Conservation (phyloP, 225 moss, liverwort and hornwort genomes). For the Sphagnum tenellum region DNA sequence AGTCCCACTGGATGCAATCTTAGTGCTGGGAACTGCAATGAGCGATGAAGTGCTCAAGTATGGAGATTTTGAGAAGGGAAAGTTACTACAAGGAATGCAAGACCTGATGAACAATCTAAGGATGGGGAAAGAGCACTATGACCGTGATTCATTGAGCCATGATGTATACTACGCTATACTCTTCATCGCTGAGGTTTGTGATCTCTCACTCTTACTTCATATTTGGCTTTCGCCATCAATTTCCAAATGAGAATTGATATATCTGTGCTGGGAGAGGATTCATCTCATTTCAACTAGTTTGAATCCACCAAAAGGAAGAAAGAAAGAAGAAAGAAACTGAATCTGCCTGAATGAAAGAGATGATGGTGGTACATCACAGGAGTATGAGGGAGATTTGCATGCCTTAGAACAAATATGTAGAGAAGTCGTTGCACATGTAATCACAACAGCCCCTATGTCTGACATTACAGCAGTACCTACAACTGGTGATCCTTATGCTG, state of each 20-base stretch:
- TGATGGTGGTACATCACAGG: slow-evolving; percentile 6
- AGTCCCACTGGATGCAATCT: slow-evolving; percentile 57
- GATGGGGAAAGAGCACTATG: slow-evolving; percentile 86
- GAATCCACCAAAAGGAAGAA: not conserved
- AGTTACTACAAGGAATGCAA: slow-evolving; percentile 64
- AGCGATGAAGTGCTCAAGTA: slow-evolving; percentile 43
- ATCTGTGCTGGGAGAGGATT: not conserved
- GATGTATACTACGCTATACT: slow-evolving; percentile 70
- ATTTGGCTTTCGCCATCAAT: not conserved
- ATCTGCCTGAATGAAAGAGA: not conserved
- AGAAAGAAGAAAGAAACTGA: not conserved
- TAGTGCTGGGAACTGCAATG: slow-evolving; percentile 44
- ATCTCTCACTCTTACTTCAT: not conserved
- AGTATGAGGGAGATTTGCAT: slow-evolving; percentile 28
- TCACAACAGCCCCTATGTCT: slow-evolving; percentile 20
- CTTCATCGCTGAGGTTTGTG: slow-evolving; percentile 47
- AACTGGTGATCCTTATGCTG: slow-evolving; percentile 17
- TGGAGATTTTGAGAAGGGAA: slow-evolving; percentile 58
- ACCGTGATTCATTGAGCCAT: slow-evolving; percentile 71
- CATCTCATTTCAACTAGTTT: not conserved
- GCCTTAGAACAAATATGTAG: slow-evolving; percentile 28
- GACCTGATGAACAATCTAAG: slow-evolving; percentile 73
- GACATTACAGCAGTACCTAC: slow-evolving; percentile 18
- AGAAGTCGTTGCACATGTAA: slow-evolving; percentile 28
- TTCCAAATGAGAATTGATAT: not conserved